Base-by-base conservation (phyloP, 2,329 filamentous ascomycete genomes). In the Diaporthe amygdali region DNA sequence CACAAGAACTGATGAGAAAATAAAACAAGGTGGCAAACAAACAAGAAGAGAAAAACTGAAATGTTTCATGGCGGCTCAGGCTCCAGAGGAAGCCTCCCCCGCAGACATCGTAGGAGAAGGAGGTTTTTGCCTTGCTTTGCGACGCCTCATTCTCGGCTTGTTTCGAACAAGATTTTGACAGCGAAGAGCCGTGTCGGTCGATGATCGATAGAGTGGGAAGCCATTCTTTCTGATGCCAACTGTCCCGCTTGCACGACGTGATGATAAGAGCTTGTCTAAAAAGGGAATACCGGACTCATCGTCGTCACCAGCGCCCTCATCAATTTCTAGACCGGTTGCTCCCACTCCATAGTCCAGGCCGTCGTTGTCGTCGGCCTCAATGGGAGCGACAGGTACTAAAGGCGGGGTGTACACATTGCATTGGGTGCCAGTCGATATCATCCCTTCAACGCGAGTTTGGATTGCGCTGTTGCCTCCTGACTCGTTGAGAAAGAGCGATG, bases 121-220 rank as follows among this genome's bases (percentile, higher is more conserved):
- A 74, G 30, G 68, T 66, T 73, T 72, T 12, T 71, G 54, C 27
- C 70, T 69, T 20, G 51, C 67, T 70, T 74, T 77, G 56, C 70
- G 74, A 59, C 79, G 75, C 71, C 75, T 79, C 80, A 82, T 82
- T 27, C 80, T 76, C n/a, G 79, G 79, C 47, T 74, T 76, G 70
- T 71, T 81, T 47, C 74, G 75, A 39, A 82, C 79, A 34, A 81
- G 75, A 32, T 80, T 81, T 8, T 75, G 72, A 67, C 79, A 81
- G 32, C 77, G 76, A 67, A 79, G 51, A 2, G 79, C 79, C 22
- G 75, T 77, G 25, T 81, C 80, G 3, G 75, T 75, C 9, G 79
- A 78, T 30, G 77, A 71, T 5, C 74, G 76, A 55, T 78, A 78
- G 2, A 74, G 76, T 49, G 80, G 74, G 14, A 75, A 68, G 5